These are phyloP conservation scores for Elasticomyces elasticus DNA, from an alignment of 495 filamentous ascomycete species.

Conservation along the genomic window DNA sequence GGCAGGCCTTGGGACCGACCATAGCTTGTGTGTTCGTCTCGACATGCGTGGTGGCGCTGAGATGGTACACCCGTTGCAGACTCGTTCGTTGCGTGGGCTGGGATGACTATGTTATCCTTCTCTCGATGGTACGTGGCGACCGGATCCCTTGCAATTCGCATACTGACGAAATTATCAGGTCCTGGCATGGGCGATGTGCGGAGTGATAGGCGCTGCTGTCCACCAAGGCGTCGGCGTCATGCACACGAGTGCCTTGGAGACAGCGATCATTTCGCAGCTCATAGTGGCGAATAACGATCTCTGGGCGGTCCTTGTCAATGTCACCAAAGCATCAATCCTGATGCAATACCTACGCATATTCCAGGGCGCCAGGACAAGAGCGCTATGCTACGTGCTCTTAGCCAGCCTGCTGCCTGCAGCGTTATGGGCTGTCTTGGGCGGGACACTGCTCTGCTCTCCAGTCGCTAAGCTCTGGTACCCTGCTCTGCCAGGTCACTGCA, in stretches of 20 bases:
- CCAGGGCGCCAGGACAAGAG: constrained; percentile 2
- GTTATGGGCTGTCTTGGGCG: constrained; percentile 25
- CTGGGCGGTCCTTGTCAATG: constrained; percentile 24
- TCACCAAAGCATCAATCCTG: constrained; percentile 30
- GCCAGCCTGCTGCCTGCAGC: constrained; percentile 15
- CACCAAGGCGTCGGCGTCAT: constrained; percentile 4
- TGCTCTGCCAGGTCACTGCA: constrained; percentile 20
- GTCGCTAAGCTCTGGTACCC: constrained; percentile 27
- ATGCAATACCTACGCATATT: constrained; percentile 29
- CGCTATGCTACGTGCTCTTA: constrained; percentile 21
- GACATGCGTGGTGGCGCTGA: constrained; percentile 13
- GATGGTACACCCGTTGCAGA: constrained; percentile 24
- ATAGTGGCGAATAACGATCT: constrained; percentile 25
- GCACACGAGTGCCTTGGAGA: background rate
- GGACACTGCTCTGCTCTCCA: constrained; percentile 28
- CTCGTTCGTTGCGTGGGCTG: constrained; percentile 19
- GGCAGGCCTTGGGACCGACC: constrained; percentile 20
- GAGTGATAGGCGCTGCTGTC: constrained; percentile 14
- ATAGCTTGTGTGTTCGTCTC: constrained; percentile 13
- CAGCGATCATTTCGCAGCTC: constrained; percentile 17
- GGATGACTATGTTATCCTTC: constrained; percentile 26
- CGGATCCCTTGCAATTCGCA: background rate
- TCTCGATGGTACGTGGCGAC: constrained; percentile 18
- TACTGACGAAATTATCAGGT: constrained; percentile 5
- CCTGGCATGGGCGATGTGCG: constrained; percentile 14